These are phyloP conservation scores for Plasmodium relictum DNA, from an alignment of 169 alveolate species.

Conservation along the genomic window DNA sequence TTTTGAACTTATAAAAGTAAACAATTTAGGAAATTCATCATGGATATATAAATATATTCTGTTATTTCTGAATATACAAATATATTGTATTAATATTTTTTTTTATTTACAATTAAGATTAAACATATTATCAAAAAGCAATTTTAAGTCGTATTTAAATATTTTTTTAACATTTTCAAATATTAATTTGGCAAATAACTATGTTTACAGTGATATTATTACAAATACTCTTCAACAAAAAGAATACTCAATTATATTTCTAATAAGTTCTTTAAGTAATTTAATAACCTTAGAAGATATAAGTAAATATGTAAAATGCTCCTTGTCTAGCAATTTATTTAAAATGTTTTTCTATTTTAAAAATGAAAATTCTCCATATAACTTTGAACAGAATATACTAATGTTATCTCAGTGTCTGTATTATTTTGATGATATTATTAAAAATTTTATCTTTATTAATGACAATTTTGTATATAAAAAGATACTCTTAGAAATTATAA, in stretches of 20 bases:
- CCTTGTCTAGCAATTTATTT: slow-evolving; percentile 21
- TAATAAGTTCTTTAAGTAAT: slow-evolving; percentile 17
- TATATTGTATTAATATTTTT: slow-evolving; percentile 56
- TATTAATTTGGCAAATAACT: not conserved
- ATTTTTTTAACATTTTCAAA: slow-evolving; percentile 24
- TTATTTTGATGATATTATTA: slow-evolving; percentile 20
- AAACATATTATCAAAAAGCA: slow-evolving; percentile 16
- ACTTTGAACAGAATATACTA: slow-evolving; percentile 16
- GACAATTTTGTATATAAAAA: slow-evolving; percentile 45
- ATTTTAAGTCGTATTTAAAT: slow-evolving; percentile 17
- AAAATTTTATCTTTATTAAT: slow-evolving; percentile 10
- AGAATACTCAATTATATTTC: slow-evolving; percentile 43
- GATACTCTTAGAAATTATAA: slow-evolving; percentile 3
- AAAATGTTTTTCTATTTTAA: slow-evolving; percentile 41
- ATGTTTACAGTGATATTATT: slow-evolving; percentile 19
- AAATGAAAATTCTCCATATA: not conserved
- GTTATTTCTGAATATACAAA: slow-evolving; percentile 58
- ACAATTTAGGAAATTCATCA: slow-evolving; percentile 15
- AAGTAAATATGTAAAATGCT: slow-evolving; percentile 12
- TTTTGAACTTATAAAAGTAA: slow-evolving; percentile 22
- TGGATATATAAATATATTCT: slow-evolving; percentile 62
- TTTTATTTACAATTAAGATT: slow-evolving; percentile 52
- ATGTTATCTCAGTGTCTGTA: slow-evolving; percentile 1
- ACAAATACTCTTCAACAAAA: slow-evolving; percentile 42
- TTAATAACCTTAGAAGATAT: slow-evolving; percentile 24